These are phyloP conservation scores for Aspergillus sp. DNA, from an alignment of 2,329 filamentous ascomycete species.

Conservation along the genomic window DNA sequence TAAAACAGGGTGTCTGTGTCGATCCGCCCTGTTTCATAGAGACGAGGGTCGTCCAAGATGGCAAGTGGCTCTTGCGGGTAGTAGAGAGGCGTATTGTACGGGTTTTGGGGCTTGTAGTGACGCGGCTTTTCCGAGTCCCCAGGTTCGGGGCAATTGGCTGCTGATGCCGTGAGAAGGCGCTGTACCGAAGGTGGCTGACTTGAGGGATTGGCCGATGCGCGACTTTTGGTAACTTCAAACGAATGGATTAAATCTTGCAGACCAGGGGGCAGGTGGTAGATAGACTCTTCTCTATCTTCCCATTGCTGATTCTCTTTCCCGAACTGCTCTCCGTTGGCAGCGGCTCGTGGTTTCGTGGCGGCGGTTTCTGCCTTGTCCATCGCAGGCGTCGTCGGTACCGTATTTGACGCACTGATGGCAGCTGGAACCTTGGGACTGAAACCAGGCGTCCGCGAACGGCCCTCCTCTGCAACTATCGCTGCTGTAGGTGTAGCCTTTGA, in stretches of 20 bases:
- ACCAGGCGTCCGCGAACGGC: constrained; percentile 54
- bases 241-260: constrained; percentile 88
- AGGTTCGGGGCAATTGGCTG: constrained; percentile 70
- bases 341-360: constrained; percentile 39
- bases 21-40: constrained; percentile 74
- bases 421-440: constrained; percentile 44
- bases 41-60: constrained; percentile 84
- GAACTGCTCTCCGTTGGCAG: constrained; percentile 51
- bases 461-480: constrained; percentile 42
- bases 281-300: constrained; percentile 65
- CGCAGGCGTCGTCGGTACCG: constrained; percentile 47
- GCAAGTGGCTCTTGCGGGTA: constrained; percentile 91
- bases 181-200: constrained; percentile 65
- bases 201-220: constrained; percentile 50
- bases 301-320: constrained; percentile 36
- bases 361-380: constrained; percentile 47
- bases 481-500: constrained; percentile 39
- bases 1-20: constrained; percentile 98
- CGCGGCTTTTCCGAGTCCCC: constrained; percentile 78
- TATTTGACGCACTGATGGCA: constrained; percentile 39
- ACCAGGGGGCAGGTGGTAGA: constrained; percentile 88
- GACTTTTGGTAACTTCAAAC: constrained; percentile 78
- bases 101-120: constrained; percentile 79
- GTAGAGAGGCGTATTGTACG: constrained; percentile 74
- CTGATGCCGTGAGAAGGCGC: constrained; percentile 73